A percentile compares a stretch with the other conserved stretches of the same genome.
Conservation (phyloP, 2,329 filamentous ascomycete genomes). For the Akanthomyces lecanii region DNA sequence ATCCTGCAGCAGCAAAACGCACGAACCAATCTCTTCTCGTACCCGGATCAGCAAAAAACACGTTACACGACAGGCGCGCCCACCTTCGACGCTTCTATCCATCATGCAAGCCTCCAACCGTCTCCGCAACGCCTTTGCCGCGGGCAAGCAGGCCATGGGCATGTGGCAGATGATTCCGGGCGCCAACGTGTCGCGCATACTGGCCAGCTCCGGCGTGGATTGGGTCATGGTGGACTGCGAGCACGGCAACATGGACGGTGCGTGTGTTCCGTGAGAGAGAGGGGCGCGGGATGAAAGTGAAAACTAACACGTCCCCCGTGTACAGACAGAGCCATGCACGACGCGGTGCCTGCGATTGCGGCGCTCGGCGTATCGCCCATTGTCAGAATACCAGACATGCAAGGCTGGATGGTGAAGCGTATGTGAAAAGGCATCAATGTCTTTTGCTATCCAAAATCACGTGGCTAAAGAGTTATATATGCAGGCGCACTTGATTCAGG, state of each 20-base stretch:
- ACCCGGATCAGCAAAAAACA: background rate
- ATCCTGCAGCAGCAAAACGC: background rate
- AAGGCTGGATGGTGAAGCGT: constrained; percentile 55
- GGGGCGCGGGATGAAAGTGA: background rate
- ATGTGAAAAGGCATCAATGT: background rate
- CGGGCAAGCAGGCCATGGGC: constrained; percentile 48
- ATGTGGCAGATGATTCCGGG: constrained; percentile 63
- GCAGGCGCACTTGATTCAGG: constrained; percentile 32
- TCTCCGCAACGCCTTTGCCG: constrained; percentile 46
- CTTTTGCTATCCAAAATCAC: too few species aligned
- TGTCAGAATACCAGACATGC: constrained; percentile 51
- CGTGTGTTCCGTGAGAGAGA: background rate
- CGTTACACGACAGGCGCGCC: background rate
- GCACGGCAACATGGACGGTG: constrained; percentile 49
- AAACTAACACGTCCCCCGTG: background rate
- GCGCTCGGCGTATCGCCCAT: constrained; percentile 51
- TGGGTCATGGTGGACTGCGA: constrained; percentile 61
- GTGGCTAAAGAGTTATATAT: background rate
- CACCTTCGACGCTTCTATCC: constrained; percentile 4
- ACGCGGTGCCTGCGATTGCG: constrained; percentile 49
- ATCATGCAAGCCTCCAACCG: constrained; percentile 44
- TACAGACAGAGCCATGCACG: constrained; percentile 48
- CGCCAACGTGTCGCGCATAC: constrained; percentile 52
- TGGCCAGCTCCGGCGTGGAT: constrained; percentile 60
- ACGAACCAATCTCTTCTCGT: background rate